Percentiles rank a stretch among this genome's conserved stretches.
Evolutionary conservation across 2,329 filamentous ascomycete genomes (phyloP).

Genomic region (Furcasterigmium furcatum): DNA sequence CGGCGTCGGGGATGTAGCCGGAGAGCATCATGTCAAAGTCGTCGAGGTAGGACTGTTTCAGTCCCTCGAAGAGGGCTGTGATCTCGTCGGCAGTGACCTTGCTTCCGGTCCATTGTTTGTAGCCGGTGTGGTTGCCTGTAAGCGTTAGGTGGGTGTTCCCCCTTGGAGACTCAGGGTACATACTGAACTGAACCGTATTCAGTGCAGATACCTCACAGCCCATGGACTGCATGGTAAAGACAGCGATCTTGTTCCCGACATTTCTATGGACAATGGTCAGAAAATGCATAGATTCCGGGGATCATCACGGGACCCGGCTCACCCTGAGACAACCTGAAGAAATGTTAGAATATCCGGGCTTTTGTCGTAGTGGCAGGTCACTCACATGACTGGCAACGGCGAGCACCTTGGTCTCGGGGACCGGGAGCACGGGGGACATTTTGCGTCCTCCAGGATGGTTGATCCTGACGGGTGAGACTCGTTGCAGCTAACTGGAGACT

Average conservation of each 20-base stretch:
- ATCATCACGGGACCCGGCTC: constrained; percentile 10
- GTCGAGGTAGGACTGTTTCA: constrained; percentile 79
- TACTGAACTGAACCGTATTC: constrained; percentile 98
- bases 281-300: background rate
- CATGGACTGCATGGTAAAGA: constrained; percentile 88
- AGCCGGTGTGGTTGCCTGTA: constrained; percentile 90
- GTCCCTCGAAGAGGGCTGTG: constrained; percentile 75
- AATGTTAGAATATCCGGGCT: background rate
- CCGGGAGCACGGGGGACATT: constrained; percentile 36
- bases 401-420: constrained; percentile 67
- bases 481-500: too few relatives aligned
- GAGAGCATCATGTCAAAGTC: constrained; percentile 93
- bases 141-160: constrained; percentile 1
- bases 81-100: constrained; percentile 81
- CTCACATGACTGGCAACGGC: constrained; percentile 94
- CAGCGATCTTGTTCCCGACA: constrained; percentile 97
- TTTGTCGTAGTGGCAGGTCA: constrained; percentile 13
- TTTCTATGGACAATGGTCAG: constrained; percentile 54
- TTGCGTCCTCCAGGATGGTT: background rate
- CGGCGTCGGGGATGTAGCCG: constrained; percentile 88
- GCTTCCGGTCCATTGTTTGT: constrained; percentile 83
- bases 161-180: constrained; percentile 7
- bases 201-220: constrained; percentile 92
- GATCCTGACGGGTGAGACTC: background rate
- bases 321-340: constrained; percentile 41